Percentiles rank a stretch among this genome's conserved stretches.
Evolutionary conservation across 2,329 filamentous ascomycete genomes (phyloP).

Genomic region (Sporothrix pallida): DNA sequence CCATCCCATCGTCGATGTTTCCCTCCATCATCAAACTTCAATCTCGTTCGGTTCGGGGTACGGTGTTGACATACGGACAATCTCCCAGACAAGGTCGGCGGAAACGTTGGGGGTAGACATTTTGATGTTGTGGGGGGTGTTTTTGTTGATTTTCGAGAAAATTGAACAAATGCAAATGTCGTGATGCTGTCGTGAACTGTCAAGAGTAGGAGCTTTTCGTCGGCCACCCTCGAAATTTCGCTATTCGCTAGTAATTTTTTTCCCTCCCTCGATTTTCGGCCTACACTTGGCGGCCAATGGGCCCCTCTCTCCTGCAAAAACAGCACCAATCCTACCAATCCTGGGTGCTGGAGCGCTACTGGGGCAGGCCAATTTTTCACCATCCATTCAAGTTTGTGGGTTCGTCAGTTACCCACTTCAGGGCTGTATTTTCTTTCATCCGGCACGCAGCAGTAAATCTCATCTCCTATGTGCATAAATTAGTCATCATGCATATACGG

Average conservation of each 20-base stretch:
- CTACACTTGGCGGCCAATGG: not conserved
- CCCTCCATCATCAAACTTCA: not conserved
- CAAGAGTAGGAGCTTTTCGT: conserved; percentile 25
- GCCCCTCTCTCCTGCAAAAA: conserved; percentile 18
- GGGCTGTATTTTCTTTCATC: conserved; percentile 37
- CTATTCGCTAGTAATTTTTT: conserved; percentile 33
- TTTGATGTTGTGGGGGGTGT: conserved; percentile 47
- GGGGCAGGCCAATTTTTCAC: conserved; percentile 33
- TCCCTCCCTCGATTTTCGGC: conserved; percentile 35
- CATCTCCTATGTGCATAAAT: not conserved
- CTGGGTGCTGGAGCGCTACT: conserved; percentile 5
- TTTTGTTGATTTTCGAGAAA: conserved; percentile 29
- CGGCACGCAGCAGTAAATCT: not conserved
- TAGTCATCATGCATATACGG: not conserved
- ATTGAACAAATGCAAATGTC: conserved; percentile 12
- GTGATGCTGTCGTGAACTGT: conserved; percentile 25
- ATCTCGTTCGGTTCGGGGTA: not conserved
- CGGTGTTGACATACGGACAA: conserved; percentile 75
- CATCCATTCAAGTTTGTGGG: conserved; percentile 48
- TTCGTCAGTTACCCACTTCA: conserved; percentile 40
- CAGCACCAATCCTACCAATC: conserved; percentile 25
- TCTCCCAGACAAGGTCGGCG: conserved; percentile 91
- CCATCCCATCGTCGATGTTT: conserved; percentile 16
- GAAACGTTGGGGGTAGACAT: conserved; percentile 73
- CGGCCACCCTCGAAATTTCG: conserved; percentile 17